Percentiles rank a stretch among this genome's conserved stretches.
These are phyloP conservation scores for Neurospora sp. DNA, from an alignment of 2,329 filamentous ascomycete genomes.

Conservation along the genomic window DNA sequence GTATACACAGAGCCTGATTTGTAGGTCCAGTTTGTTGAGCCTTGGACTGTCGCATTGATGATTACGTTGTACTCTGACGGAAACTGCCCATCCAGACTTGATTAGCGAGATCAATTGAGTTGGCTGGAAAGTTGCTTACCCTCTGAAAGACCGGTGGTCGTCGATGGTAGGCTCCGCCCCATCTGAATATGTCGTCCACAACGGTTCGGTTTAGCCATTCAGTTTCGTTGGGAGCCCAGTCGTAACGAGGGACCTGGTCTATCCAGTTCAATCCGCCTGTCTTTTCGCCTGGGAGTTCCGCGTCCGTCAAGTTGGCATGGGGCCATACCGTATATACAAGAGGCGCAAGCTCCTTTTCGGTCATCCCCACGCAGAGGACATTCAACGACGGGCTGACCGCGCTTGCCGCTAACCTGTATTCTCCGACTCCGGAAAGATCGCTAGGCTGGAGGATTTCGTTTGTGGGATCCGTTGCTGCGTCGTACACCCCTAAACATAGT, in stretches of 20 bases:
- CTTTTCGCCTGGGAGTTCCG: constrained; percentile 25
- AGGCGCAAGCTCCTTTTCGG: constrained; percentile 46
- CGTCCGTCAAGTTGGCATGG: constrained; percentile 24
- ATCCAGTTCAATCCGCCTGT: constrained; percentile 27
- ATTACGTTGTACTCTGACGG: constrained; percentile 60
- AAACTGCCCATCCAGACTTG: constrained; percentile 23
- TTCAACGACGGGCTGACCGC: constrained; percentile 64
- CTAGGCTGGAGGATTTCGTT: constrained; percentile 64
- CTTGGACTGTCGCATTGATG: constrained; percentile 38
- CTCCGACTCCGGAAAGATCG: constrained; percentile 54
- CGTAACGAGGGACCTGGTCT: constrained; percentile 25
- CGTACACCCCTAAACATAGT: constrained; percentile 40
- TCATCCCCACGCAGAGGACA: constrained; percentile 62
- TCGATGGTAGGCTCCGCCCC: constrained; percentile 44
- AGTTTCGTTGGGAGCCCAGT: constrained; percentile 12
- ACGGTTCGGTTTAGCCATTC: constrained; percentile 45
- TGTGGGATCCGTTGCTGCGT: constrained; percentile 47
- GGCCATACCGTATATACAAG: constrained; percentile 57
- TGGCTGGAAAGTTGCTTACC: constrained; percentile 27
- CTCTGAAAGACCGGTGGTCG: constrained; percentile 43
- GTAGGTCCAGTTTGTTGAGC: neutral
- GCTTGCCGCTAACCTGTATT: constrained; percentile 58
- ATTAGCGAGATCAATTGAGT: neutral
- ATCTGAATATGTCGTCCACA: constrained; percentile 63
- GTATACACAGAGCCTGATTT: constrained; percentile 50